Evolutionary conservation across 129 eudicot species (phyloP), one percentile per base, ranked within the genome.

Genomic region (Pulicaria dysenterica): DNA sequence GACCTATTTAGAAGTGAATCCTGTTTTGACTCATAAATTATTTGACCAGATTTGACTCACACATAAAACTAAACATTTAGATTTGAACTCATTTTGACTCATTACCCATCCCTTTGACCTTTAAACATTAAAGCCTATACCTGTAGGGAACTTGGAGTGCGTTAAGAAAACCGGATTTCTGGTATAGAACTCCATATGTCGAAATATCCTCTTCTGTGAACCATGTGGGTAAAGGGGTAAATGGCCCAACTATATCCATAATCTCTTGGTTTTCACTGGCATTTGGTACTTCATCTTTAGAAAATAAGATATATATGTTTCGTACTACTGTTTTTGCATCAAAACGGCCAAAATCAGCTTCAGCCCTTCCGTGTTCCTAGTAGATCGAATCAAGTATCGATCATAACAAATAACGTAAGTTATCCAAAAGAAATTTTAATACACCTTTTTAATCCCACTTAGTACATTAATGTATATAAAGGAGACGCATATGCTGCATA

Each of bases 341-440:
- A 74, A 74, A 17, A 40, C 86, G 84, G 31, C 86, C 84, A 67
- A 86, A 86, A 67, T 83, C 88, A 5, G 60, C 69, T 77, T 83
- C 88, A 14, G 86, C 91, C 65, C 88, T 66, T 54, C 88, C 84
- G 1, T 86, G 88, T 50, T 74, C 87, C 88, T 87, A 37, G 40
- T 7, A 11, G 17, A n/a, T n/a, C n/a, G n/a, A 15, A 58, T 41
- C 3, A 70, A 13, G 37, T 3, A 64, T 42, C 8, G 31, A 24
- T 24, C 31, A 24, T 24, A 24, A 24, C 31, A 24, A 24, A 24
- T 24, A 24, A 24, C 31, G 2, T 2, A 24, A 24, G 31, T 24
- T 24, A 24, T 24, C 2, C 31, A 24, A 2, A 24, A 24, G 31
- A 24, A 24, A 24, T 24, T 24, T 0, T 2, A 24, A 24, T 24